Evolutionary conservation across 805 yeast genomes (phyloP).

Genomic region (Wickerhamomyces canadensis): DNA sequence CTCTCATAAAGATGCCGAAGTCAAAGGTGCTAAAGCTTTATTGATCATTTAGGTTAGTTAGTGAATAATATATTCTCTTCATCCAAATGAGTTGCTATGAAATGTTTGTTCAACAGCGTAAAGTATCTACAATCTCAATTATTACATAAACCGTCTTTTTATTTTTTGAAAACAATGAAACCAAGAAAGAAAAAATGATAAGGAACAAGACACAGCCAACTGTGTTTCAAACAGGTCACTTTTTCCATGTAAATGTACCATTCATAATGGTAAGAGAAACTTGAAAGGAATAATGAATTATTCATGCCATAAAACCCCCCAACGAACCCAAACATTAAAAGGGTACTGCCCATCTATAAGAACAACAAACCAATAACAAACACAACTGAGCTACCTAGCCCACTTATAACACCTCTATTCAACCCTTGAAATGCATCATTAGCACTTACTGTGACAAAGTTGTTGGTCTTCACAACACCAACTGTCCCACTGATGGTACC

Average conservation of each 20-base stretch:
- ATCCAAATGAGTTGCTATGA: neutral
- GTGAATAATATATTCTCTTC: neutral
- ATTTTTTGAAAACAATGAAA: too few species aligned
- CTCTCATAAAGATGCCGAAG: conserved; percentile 40
- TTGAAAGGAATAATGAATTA: too few species aligned
- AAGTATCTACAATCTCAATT: too few species aligned
- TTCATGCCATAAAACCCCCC: too few species aligned
- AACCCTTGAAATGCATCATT: neutral
- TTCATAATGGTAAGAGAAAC: too few species aligned
- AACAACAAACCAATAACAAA: conserved; percentile 15
- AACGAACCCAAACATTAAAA: neutral
- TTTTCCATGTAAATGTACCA: too few species aligned
- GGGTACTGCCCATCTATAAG: conserved; percentile 6
- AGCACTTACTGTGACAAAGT: conserved; percentile 29
- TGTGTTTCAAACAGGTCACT: too few species aligned
- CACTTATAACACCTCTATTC: conserved; percentile 7
- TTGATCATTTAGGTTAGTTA: conserved; percentile 16
- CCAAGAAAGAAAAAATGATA: too few species aligned
- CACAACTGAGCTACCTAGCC: conserved; percentile 12
- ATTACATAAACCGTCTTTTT: too few species aligned
- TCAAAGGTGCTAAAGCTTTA: conserved; percentile 23
- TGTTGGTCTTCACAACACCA: conserved; percentile 52
- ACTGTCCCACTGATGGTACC: conserved; percentile 69
- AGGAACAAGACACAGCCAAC: too few species aligned
- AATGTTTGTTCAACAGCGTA: too few species aligned